Evolutionary conservation across 2,329 filamentous ascomycete genomes (phyloP), one percentile per base, ranked within the genome.

Genomic region (Cercospora berteroae): DNA sequence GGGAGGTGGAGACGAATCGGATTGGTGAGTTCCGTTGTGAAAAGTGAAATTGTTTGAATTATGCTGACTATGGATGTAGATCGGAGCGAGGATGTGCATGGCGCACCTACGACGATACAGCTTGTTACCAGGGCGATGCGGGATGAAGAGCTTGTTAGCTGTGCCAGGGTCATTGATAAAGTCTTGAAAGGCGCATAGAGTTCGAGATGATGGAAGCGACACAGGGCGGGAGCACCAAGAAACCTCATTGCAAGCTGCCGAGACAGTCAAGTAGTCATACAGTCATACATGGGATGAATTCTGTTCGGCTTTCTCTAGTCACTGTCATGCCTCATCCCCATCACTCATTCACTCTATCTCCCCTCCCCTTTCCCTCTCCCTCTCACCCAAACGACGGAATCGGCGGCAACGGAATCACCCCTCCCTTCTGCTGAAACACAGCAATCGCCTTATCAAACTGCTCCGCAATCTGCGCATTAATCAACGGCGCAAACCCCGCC

Each of bases 61-160:
- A 36, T 20, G 10, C 18, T 39, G 7, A 55, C 60, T 18, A 31
- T 10, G 23, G 18, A 25, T 16, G 0, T 39, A 71, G 64, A 71
- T 56, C 25, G 50, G 1, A 60, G 55, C 12, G 64, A 69, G 20
- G 64, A 68, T 6, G 65, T 71, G 7, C 63, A 68, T 58, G 66
- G 68, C 13, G 66, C 69, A 6, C 69, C 69, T 1, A 67, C 61
- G 7, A 42, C 68, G 7, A 68, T 71, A 27, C 69, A 67, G 36
- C 61, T 71, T 16, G 66, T 71, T 2, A 64, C 69, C 1, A n/a
- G 69, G 8, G 44, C 55, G 1, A 65, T 67, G 48, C 67, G 67
- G 36, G 69, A 71, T 25, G 67, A 70, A 60, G 66, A 70, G 36
- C 64, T 70, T 5, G 59, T 71, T 13, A 60, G 65, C 13, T 62